Percentiles rank a stretch among this genome's conserved stretches.
These are phyloP conservation scores for Fusarium denticulatum DNA, from an alignment of 2,329 filamentous ascomycete genomes.

Conservation along the genomic window DNA sequence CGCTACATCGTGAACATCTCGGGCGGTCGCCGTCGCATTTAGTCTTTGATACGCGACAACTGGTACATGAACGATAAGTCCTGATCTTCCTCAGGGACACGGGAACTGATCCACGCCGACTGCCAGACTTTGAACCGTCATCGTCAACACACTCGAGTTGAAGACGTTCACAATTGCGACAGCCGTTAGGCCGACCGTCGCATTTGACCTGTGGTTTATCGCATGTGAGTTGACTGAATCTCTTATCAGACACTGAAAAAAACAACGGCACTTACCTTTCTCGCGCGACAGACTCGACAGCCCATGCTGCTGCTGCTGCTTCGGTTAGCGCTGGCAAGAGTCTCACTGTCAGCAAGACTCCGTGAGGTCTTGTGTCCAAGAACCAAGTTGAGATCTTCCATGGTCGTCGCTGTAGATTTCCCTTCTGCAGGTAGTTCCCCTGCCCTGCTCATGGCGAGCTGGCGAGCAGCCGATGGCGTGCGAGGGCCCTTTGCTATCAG, in stretches of 20 bases:
- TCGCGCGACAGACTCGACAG: conserved; percentile 53
- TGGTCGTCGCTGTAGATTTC: conserved; percentile 1
- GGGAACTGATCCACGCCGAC: conserved; percentile 38
- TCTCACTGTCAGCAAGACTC: conserved; percentile 24
- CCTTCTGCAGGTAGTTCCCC: neutral
- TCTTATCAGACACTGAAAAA: neutral
- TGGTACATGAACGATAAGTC: conserved; percentile 53
- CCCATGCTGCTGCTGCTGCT: conserved; percentile 47
- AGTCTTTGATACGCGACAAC: conserved; percentile 54
- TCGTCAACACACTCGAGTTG: conserved; percentile 54
- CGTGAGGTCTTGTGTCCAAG: conserved; percentile 29
- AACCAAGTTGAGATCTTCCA: conserved; percentile 25
- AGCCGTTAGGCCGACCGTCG: conserved; percentile 54
- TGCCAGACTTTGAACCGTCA: conserved; percentile 44
- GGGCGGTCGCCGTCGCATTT: conserved; percentile 55
- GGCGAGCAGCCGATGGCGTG: conserved; percentile 46
- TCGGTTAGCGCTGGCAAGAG: conserved; percentile 26
- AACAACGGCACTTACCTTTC: conserved; percentile 47
- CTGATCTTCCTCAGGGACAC: conserved; percentile 51
- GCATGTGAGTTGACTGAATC: conserved; percentile 17
- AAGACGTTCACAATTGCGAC: conserved; percentile 55
- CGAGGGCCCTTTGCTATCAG: conserved; percentile 40
- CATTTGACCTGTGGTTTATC: conserved; percentile 51
- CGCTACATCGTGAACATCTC: conserved; percentile 49
- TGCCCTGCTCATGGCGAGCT: conserved; percentile 42